These are phyloP conservation scores for Euphorbia tirucalli DNA, from an alignment of 345 rosid species.

Conservation along the genomic window DNA sequence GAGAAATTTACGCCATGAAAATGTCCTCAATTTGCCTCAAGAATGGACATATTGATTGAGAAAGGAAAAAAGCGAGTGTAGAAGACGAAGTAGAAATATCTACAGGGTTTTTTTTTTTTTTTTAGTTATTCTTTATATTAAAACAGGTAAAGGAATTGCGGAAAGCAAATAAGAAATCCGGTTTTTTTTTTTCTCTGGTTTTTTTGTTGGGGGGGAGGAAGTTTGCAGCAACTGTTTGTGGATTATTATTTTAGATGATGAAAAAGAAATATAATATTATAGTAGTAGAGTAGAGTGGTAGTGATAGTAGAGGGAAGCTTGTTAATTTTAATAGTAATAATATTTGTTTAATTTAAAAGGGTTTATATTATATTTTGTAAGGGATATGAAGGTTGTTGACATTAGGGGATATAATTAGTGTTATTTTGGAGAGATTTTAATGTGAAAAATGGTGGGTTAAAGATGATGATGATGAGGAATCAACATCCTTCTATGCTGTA, in stretches of 20 bases:
- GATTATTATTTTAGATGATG: neutral
- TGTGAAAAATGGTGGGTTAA: neutral
- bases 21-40: constrained; percentile 40
- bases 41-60: constrained; percentile 61
- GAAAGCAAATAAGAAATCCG: constrained; percentile 3
- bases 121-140: no score
- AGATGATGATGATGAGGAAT: neutral
- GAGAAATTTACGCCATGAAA: no score
- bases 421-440: neutral
- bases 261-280: no score
- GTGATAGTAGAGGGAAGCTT: neutral
- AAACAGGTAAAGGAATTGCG: neutral
- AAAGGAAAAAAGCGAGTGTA: neutral
- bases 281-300: no score
- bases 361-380: neutral
- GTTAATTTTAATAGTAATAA: constrained; percentile 6
- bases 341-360: neutral
- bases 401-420: no score
- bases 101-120: neutral
- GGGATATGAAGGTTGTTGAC: neutral
- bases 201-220: no score
- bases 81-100: neutral
- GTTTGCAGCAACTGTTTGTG: neutral
- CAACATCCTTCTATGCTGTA: neutral
- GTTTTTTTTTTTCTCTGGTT: constrained; percentile 1